These are phyloP conservation scores for Bocquillonia castaneifolia DNA, from an alignment of 441 rosid species.

Conservation along the genomic window DNA sequence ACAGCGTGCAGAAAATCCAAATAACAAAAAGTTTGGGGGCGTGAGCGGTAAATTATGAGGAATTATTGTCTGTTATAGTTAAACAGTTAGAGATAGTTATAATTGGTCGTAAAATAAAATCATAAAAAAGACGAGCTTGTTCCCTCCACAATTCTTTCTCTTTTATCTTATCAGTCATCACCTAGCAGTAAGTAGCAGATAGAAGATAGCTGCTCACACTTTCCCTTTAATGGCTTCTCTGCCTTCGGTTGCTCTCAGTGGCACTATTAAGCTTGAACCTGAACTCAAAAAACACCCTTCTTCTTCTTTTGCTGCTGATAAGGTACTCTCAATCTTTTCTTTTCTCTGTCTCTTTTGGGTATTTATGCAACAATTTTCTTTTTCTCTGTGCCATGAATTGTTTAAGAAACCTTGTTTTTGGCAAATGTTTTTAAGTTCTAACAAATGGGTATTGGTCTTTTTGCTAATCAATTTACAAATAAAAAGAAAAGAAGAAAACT, in stretches of 20 bases:
- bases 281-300: slow-evolving; percentile 26
- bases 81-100: background rate
- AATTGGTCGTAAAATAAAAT: background rate
- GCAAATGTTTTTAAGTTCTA: background rate
- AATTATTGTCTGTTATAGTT: background rate
- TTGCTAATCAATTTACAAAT: background rate
- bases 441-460: background rate
- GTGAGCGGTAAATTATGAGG: background rate
- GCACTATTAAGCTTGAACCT: slow-evolving; percentile 32
- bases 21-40: background rate
- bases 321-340: slow-evolving; percentile 25
- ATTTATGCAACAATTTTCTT: background rate
- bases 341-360: background rate
- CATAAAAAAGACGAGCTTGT: background rate
- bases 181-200: no score
- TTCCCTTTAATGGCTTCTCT: slow-evolving; percentile 37
- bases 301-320: slow-evolving; percentile 26
- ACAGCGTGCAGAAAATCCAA: background rate
- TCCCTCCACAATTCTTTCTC: slow-evolving; percentile 13
- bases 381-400: background rate
- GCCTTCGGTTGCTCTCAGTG: slow-evolving; percentile 28
- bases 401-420: background rate
- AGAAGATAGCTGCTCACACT: no score
- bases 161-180: no score
- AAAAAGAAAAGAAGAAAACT: background rate